Evolutionary conservation across 768 basidiomycete species (phyloP), one percentile per base, ranked within the genome.

Genomic region (Cyathus striatus): DNA sequence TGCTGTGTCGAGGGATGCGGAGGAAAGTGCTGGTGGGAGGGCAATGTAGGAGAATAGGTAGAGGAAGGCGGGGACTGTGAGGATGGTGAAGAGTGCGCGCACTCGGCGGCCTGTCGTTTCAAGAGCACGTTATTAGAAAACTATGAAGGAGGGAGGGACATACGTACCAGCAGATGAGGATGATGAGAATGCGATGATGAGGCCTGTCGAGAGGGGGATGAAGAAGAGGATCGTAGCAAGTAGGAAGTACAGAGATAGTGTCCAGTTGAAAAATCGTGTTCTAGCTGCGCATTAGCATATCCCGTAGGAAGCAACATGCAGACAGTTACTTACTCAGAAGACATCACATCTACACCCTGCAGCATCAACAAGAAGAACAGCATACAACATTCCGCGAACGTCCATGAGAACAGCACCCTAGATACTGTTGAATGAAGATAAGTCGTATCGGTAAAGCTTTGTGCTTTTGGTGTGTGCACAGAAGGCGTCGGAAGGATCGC

Each of bases 341-440:
- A 64, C 26, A 90, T 67, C 1, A 81, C 33, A 30, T 71, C 65
- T 37, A 79, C 41, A 2, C 74, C 83, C 61, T 92, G 89, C n/a
- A 77, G 72, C 61, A 90, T 75, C 4, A 91, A 65, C 43, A 91
- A 66, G 10, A 79, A 48, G 52, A 90, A 90, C 46, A 91, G 63
- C 52, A 78, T 75, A 48, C 81, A 83, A 40, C 81, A 78, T 61
- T 90, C 90, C 1, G 83, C 75, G 57, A 90, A 87, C 51, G 81
- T 83, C 23, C 79, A 61, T 0, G 86, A 75, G 51, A 92, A 90
- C 5, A 81, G 58, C 1, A 64, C 67, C 33, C 81, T 65, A 0
- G 88, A 71, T 1, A 87, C 54, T 3, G 59, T 57, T 0, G 81
- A 78, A 49, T 88, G 84, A 34, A 75, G 60, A 23, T 49, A 54